Conservation (phyloP, 2,329 filamentous ascomycete genomes). For the Epichloe coenophiala region DNA sequence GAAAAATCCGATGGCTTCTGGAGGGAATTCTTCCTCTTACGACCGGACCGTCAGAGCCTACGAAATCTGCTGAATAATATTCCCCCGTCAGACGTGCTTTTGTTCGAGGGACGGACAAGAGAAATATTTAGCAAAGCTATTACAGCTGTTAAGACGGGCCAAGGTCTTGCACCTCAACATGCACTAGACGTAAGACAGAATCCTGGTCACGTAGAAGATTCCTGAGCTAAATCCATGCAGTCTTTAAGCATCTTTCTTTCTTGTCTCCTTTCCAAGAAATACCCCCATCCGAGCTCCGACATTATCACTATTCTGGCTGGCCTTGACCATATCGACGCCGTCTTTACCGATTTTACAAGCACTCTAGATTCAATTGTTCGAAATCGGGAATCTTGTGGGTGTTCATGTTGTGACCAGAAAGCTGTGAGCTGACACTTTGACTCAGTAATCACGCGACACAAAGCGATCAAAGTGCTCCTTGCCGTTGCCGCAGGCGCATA, state of each 20-base stretch:
- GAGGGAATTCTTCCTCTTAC: slow-evolving; percentile 86
- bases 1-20: slow-evolving; percentile 85
- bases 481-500: slow-evolving; percentile 88
- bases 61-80: slow-evolving; percentile 56
- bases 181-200: slow-evolving; percentile 65
- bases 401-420: not conserved
- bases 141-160: slow-evolving; percentile 47
- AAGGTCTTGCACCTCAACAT: slow-evolving; percentile 53
- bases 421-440: not conserved
- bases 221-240: slow-evolving; percentile 31
- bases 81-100: slow-evolving; percentile 60
- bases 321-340: slow-evolving; percentile 71
- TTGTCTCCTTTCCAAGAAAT: slow-evolving; percentile 72
- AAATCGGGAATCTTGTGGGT: slow-evolving; percentile 56
- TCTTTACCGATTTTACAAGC: slow-evolving; percentile 80
- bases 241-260: slow-evolving; percentile 82
- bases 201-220: not conserved
- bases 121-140: slow-evolving; percentile 68
- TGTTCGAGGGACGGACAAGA: slow-evolving; percentile 63
- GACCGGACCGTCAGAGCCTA: slow-evolving; percentile 60
- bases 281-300: slow-evolving; percentile 89
- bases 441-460: slow-evolving; percentile 59
- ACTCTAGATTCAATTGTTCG: slow-evolving; percentile 73
- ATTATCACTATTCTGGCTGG: slow-evolving; percentile 84
- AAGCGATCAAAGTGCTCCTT: slow-evolving; percentile 68